These are phyloP conservation scores for Polyporus arcularius DNA, from an alignment of 768 basidiomycete species.

Conservation along the genomic window DNA sequence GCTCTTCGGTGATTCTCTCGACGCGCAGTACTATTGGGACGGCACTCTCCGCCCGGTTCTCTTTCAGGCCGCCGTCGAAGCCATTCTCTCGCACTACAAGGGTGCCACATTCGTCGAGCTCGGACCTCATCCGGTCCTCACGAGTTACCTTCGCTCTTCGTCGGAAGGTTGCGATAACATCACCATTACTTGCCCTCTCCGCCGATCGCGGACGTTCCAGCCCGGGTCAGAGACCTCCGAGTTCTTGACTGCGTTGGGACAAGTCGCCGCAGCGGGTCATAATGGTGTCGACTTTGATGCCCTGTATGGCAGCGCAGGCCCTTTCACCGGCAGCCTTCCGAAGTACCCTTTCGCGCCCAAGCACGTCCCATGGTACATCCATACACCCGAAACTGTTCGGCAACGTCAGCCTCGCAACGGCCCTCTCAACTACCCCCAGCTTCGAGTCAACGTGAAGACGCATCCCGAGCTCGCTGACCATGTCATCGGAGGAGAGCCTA, in stretches of 20 bases:
- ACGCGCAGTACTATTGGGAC: constrained; percentile 43
- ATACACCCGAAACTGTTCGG: constrained; percentile 14
- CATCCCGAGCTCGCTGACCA: constrained; percentile 46
- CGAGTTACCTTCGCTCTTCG: constrained; percentile 33
- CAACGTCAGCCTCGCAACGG: constrained; percentile 32
- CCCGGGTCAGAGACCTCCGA: constrained; percentile 25
- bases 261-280: constrained; percentile 30
- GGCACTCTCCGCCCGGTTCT: constrained; percentile 39
- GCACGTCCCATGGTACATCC: constrained; percentile 24
- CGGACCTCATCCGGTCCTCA: constrained; percentile 41
- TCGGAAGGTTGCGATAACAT: constrained; percentile 18
- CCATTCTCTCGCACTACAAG: constrained; percentile 22
- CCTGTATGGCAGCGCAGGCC: constrained; percentile 25
- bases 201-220: constrained; percentile 27
- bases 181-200: constrained; percentile 30
- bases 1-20: constrained; percentile 25
- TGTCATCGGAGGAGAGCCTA: constrained; percentile 44
- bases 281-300: constrained; percentile 35
- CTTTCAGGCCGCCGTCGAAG: constrained; percentile 36
- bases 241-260: constrained; percentile 33
- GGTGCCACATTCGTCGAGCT: constrained; percentile 39
- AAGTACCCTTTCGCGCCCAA: constrained; percentile 37
- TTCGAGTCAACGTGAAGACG: constrained; percentile 38
- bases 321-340: neutral
- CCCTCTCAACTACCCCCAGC: constrained; percentile 37